Evolutionary conservation across 306 rosid species (phyloP), one percentile per base, ranked within the genome.

Genomic region (Quercus engelmannii): DNA sequence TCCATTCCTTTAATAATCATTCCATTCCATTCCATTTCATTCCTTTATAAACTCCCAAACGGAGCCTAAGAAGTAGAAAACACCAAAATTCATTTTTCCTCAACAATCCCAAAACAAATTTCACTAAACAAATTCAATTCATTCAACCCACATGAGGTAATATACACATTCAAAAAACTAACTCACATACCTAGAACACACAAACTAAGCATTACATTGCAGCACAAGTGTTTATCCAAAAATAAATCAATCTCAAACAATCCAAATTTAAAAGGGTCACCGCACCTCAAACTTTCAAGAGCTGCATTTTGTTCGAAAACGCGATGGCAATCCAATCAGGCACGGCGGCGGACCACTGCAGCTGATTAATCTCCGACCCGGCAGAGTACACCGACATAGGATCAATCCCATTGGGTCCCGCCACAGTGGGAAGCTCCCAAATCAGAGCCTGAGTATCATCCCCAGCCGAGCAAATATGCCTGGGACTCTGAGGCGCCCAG

Each of bases 251-350:
- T 19, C 41, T 26, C 43, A 35, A 63, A 33, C 19, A 63, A 1
- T 28, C 5, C 5, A 64, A 64, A 31, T 30, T 41, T 18, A 75
- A 38, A 68, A 55, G 1, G 18, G 13, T 43, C 55, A 20, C 38
- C 79, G 28, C 54, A 83, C 89, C 75, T 89, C 87, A 93, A 74
- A 91, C 98, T 84, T 88, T 93, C 92, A 95, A 89, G 78, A 95
- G 96, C 92, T 93, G 97, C 91, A 95, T 85, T 82, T 95, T 95
- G 75, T 90, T 91, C 0, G 94, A 87, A 82, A 87, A 95, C n/a
- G 98, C 98, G 28, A 95, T 61, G 12, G 93, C 91, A 72, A 95
- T 89, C 98, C 99, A 95, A 20, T 95, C 97, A 9, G 99, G 99
- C 76, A 83, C 94, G 1, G 94, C 85, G 0, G 94, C 87, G 6